Conservation (phyloP, 371 early-diverging fungal species). For the Saksenaea vasiformis region DNA sequence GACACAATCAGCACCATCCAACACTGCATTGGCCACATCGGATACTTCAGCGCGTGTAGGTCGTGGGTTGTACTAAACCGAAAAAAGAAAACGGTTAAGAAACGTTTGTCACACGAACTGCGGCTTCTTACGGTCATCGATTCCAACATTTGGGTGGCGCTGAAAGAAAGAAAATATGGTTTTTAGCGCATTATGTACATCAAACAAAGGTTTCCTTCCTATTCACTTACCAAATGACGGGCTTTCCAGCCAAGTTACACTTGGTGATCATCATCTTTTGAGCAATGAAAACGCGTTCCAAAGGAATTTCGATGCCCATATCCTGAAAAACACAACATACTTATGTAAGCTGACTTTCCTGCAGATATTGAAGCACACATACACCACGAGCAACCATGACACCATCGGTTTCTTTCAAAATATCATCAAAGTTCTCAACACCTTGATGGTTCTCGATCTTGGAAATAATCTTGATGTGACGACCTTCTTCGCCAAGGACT, state of each 20-base stretch:
- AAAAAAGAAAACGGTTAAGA: not conserved
- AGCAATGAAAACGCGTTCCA: slow-evolving; percentile 88
- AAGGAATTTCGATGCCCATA: slow-evolving; percentile 97
- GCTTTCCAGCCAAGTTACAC: slow-evolving; percentile 94
- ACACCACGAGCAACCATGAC: slow-evolving; percentile 98
- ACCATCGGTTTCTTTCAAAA: slow-evolving; percentile 93
- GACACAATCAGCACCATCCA: slow-evolving; percentile 97
- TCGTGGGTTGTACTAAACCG: slow-evolving; percentile 74
- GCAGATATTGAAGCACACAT: slow-evolving; percentile 17
- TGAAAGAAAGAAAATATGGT: slow-evolving; percentile 3
- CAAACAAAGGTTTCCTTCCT: too few relatives aligned
- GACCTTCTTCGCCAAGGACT: slow-evolving; percentile 78
- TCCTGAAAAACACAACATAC: slow-evolving; percentile 50
- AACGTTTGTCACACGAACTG: slow-evolving; percentile 5
- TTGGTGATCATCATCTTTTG: slow-evolving; percentile 98
- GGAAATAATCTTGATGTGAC: slow-evolving; percentile 89
- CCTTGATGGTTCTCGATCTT: slow-evolving; percentile 98
- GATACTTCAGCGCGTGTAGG: slow-evolving; percentile 99
- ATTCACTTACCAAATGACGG: slow-evolving; percentile 80
- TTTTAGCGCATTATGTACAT: not conserved
- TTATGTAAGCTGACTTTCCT: not conserved
- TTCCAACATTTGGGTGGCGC: slow-evolving; percentile 99
- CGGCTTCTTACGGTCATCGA: slow-evolving; percentile 84
- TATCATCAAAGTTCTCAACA: slow-evolving; percentile 96
- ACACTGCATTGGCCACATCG: slow-evolving; percentile 98